Evolutionary conservation across 331 rosid species (phyloP).

Genomic region (Pyrus hybrid): DNA sequence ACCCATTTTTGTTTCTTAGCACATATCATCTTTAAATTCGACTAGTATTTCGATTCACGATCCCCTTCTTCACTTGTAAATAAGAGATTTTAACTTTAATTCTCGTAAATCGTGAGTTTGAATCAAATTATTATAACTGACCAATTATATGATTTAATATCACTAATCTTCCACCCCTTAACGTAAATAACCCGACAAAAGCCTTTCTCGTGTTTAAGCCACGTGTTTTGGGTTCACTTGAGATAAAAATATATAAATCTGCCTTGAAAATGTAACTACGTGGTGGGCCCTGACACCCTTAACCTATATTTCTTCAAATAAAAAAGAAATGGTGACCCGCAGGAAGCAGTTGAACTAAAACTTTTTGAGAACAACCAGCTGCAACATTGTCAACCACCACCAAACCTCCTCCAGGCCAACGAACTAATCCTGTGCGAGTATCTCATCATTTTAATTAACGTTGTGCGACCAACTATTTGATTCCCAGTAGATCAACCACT

Average conservation of each 20-base stretch:
- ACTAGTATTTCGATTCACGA: too few relatives aligned
- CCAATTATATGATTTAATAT: too few relatives aligned
- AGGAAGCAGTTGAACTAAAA: conserved; percentile 63
- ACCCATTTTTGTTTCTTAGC: too few relatives aligned
- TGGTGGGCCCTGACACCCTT: not conserved
- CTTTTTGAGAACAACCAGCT: not conserved
- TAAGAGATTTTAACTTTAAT: fast-evolving
- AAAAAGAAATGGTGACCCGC: not conserved
- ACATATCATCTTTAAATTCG: too few relatives aligned
- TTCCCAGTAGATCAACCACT: not conserved
- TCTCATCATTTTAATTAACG: not conserved
- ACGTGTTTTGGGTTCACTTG: not conserved
- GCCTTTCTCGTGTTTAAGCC: not conserved
- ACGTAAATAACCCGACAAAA: too few relatives aligned
- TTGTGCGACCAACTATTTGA: not conserved
- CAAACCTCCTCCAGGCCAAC: not conserved
- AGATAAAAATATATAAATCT: not conserved
- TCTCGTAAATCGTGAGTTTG: fast-evolving
- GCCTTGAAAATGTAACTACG: not conserved
- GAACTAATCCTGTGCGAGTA: conserved; percentile 4
- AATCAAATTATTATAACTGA: too few relatives aligned
- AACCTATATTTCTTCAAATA: not conserved
- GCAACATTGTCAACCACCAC: not conserved
- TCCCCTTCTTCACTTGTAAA: too few relatives aligned
- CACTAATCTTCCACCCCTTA: too few relatives aligned